Evolutionary conservation across 2,329 filamentous ascomycete species (phyloP).

Genomic region (Pseudogymnoascus sp.): DNA sequence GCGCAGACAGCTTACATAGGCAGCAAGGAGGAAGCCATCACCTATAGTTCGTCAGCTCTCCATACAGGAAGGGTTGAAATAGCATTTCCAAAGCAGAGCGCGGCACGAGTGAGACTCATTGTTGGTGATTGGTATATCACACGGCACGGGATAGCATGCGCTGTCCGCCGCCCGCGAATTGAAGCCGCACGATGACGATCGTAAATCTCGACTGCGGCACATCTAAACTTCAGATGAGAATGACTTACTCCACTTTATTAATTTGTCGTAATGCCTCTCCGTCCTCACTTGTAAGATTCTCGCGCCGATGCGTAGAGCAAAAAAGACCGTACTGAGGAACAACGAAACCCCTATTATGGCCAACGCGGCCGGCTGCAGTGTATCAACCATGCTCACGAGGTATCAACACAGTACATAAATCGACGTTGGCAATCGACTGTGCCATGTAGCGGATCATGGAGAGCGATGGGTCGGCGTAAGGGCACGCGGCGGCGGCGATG

Average conservation of each 20-base stretch:
- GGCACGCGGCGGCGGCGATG: not conserved
- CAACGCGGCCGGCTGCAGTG: slow-evolving; percentile 6
- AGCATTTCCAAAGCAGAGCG: not conserved
- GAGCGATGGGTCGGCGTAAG: not conserved
- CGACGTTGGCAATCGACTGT: slow-evolving; percentile 3
- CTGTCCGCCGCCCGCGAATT: not conserved
- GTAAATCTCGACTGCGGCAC: not conserved
- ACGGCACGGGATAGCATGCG: not conserved
- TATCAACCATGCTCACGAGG: slow-evolving; percentile 9
- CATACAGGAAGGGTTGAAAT: not conserved
- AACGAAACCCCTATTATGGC: slow-evolving; percentile 8
- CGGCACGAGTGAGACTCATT: not conserved
- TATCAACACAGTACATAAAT: not conserved
- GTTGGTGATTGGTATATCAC: not conserved
- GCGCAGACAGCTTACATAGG: not conserved
- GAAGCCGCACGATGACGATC: not conserved
- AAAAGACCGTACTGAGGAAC: slow-evolving; percentile 3
- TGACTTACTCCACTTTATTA: slow-evolving; percentile 11
- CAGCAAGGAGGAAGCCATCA: not conserved
- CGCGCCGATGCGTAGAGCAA: slow-evolving; percentile 5
- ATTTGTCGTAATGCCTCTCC: not conserved
- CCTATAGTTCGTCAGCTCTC: not conserved
- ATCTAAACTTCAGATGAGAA: slow-evolving; percentile 24
- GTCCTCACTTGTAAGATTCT: slow-evolving; percentile 6
- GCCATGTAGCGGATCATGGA: not conserved